A percentile compares a stretch with the other conserved stretches of the same genome.
phyloP scores from a whole-genome alignment of 78 protist genomes.

The Fonticula alba region DNA sequence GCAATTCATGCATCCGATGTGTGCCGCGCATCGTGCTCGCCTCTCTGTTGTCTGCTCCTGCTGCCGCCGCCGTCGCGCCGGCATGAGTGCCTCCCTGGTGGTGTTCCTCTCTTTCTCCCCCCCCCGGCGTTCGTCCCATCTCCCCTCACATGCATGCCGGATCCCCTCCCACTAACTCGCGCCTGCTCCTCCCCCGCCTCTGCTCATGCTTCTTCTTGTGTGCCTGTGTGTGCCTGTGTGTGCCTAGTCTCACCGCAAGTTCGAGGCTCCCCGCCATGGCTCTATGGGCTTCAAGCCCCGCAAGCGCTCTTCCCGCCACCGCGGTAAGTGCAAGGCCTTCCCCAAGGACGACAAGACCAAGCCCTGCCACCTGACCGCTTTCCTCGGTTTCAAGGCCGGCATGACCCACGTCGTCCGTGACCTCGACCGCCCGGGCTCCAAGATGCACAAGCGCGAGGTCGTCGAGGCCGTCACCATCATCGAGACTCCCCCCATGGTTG shows the following conservation, averaged over 20 bases:
- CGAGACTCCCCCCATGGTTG: conserved; percentile 96
- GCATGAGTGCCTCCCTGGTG: too few relatives aligned
- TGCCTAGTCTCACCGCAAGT: conserved; percentile 66
- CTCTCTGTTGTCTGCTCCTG: too few relatives aligned
- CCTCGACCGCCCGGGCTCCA: conserved; percentile 82
- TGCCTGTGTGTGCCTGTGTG: too few relatives aligned
- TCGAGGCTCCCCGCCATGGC: conserved; percentile 97
- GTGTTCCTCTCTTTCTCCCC: too few relatives aligned
- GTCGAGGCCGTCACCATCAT: conserved; percentile 98
- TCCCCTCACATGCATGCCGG: too few relatives aligned
- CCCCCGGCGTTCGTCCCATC: too few relatives aligned
- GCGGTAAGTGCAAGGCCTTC: conserved; percentile 84
- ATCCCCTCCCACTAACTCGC: too few relatives aligned
- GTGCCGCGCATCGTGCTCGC: too few relatives aligned
- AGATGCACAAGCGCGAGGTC: conserved; percentile 91
- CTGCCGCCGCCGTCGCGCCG: too few relatives aligned
- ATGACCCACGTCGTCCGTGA: conserved; percentile 99
- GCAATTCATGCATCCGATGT: too few relatives aligned
- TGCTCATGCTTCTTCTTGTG: too few relatives aligned
- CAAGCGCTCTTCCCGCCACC: conserved; percentile 75
- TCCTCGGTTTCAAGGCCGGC: conserved; percentile 99
- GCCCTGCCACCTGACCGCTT: conserved; percentile 93
- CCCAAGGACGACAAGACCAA: conserved; percentile 88
- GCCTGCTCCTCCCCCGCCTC: too few relatives aligned
- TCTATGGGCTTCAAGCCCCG: conserved; percentile 96